Evolutionary conservation across 768 basidiomycete species (phyloP).

Genomic region (Kwoniella sp.): DNA sequence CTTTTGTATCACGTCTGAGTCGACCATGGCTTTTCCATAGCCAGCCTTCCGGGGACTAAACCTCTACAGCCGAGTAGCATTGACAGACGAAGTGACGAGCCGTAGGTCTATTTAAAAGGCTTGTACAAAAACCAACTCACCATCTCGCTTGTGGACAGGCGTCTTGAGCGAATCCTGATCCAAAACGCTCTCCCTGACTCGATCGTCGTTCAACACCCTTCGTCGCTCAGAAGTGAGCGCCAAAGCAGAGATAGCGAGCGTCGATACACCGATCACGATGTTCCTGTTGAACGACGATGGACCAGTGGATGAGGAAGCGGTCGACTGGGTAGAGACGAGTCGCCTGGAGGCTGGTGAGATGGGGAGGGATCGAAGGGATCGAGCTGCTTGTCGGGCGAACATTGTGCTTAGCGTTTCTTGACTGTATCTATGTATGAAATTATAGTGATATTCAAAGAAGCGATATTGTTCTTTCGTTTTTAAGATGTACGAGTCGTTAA

Average conservation of each 20-base stretch:
- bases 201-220: slow-evolving; percentile 17
- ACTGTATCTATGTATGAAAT: too few relatives aligned
- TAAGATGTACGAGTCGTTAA: too few relatives aligned
- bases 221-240: slow-evolving; percentile 13
- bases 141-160: slow-evolving; percentile 29
- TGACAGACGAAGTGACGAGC: too few relatives aligned
- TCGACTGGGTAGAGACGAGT: slow-evolving; percentile 2
- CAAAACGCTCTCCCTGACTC: slow-evolving; percentile 28
- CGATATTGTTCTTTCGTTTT: too few relatives aligned
- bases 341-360: slow-evolving; percentile 6
- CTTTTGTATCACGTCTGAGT: too few relatives aligned
- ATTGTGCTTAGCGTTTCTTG: slow-evolving; percentile 3
- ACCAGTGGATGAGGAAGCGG: slow-evolving; percentile 10
- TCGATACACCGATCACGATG: slow-evolving; percentile 12
- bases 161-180: slow-evolving; percentile 35
- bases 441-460: too few relatives aligned
- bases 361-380: slow-evolving; percentile 20
- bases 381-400: slow-evolving; percentile 16
- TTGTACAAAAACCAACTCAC: slow-evolving; percentile 14
- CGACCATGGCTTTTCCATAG: too few relatives aligned
- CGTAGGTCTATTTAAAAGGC: too few relatives aligned
- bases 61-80: too few relatives aligned
- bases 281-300: slow-evolving; percentile 21
- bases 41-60: too few relatives aligned
- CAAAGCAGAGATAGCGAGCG: slow-evolving; percentile 14